These are phyloP conservation scores for Colletotrichum siamense DNA, from an alignment of 2,329 filamentous ascomycete genomes.

Conservation along the genomic window DNA sequence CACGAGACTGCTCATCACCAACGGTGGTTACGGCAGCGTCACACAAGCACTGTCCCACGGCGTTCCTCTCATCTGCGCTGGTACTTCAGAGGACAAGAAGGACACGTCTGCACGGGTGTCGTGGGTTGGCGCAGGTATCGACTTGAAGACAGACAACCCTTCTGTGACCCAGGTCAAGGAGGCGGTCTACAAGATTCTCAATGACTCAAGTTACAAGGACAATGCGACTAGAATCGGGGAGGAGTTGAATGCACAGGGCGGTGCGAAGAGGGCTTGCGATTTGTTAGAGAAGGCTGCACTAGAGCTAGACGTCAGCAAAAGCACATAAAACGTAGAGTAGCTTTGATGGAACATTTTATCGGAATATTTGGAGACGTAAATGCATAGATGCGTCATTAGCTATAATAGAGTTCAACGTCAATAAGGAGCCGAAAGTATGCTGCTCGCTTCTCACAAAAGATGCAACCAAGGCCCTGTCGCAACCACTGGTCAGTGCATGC, in stretches of 20 bases:
- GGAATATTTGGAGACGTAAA: not conserved
- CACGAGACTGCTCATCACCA: slow-evolving; percentile 38
- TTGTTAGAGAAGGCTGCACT: slow-evolving; percentile 29
- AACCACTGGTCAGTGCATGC: not conserved
- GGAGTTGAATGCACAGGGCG: slow-evolving; percentile 32
- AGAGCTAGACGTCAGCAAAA: not conserved
- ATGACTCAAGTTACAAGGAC: slow-evolving; percentile 24
- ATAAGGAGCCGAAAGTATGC: not conserved
- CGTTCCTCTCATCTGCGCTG: slow-evolving; percentile 40
- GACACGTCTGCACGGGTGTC: slow-evolving; percentile 38
- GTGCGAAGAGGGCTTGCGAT: slow-evolving; percentile 29
- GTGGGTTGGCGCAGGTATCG: slow-evolving; percentile 38
- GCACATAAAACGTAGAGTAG: not conserved
- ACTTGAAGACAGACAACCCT: slow-evolving; percentile 39
- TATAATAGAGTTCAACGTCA: not conserved
- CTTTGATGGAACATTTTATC: not conserved
- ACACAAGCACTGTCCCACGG: slow-evolving; percentile 39
- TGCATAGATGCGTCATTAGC: not conserved
- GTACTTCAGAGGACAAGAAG: slow-evolving; percentile 41
- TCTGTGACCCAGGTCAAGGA: slow-evolving; percentile 27
- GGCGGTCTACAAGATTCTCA: slow-evolving; percentile 31
- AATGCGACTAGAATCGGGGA: slow-evolving; percentile 28
- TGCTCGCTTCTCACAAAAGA: not conserved
- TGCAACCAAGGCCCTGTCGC: not conserved
- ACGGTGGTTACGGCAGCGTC: slow-evolving; percentile 42